Evolutionary conservation across 1,284 basidiomycete genomes (phyloP).

Genomic region (Fomes fomentarius): DNA sequence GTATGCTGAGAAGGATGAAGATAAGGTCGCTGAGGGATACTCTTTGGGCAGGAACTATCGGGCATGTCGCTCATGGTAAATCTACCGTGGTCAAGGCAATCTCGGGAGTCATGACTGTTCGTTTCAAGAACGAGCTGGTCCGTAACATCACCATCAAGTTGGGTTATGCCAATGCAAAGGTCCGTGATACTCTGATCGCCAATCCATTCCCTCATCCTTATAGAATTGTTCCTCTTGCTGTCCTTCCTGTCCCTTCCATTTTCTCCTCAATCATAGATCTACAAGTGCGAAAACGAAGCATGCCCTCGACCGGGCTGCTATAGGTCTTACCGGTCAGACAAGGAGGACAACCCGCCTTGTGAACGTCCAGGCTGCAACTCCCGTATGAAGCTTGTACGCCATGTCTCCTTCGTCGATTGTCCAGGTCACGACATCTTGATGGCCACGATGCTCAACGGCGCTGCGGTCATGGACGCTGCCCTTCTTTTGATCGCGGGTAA

Average conservation of each 20-base stretch:
- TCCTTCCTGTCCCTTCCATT: no score
- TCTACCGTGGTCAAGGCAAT: slow-evolving; percentile 99
- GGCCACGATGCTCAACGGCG: slow-evolving; percentile 99
- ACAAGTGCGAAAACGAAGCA: slow-evolving; percentile 93
- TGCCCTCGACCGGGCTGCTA: slow-evolving; percentile 96
- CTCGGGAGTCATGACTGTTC: slow-evolving; percentile 99
- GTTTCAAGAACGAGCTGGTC: slow-evolving; percentile 98
- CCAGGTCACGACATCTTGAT: slow-evolving; percentile 96
- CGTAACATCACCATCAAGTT: slow-evolving; percentile 99
- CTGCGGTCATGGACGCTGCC: slow-evolving; percentile 99
- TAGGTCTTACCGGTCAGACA: slow-evolving; percentile 90
- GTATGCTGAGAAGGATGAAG: no score
- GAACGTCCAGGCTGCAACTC: slow-evolving; percentile 91
- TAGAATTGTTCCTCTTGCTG: no score
- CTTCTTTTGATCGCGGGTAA: slow-evolving; percentile 95
- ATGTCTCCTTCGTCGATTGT: slow-evolving; percentile 97
- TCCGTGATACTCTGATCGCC: no score
- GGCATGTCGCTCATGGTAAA: slow-evolving; percentile 98
- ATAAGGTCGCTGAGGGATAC: slow-evolving; percentile 16
- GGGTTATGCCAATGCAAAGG: slow-evolving; percentile 99
- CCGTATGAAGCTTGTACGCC: slow-evolving; percentile 89
- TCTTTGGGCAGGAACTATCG: slow-evolving; percentile 80
- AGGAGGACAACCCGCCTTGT: slow-evolving; percentile 88
- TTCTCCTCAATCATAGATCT: no score
- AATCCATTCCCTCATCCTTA: no score